Evolutionary conservation across 352 stramenopile species (phyloP).

Genomic region (Blastocystis sp.): DNA sequence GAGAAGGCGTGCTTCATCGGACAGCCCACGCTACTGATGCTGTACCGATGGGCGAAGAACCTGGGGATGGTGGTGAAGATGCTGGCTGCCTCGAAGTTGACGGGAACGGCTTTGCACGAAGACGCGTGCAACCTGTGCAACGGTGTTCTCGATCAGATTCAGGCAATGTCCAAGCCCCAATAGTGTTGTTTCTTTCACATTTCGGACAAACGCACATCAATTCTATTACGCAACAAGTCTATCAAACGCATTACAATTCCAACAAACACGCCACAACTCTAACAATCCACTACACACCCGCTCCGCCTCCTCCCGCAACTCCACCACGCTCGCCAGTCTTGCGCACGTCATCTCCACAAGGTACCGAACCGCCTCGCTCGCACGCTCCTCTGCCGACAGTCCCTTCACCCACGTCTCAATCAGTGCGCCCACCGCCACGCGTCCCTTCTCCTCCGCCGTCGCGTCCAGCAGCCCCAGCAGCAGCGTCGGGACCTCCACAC

Average conservation of each 20-base stretch:
- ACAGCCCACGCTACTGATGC: not conserved
- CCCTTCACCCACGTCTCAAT: not conserved
- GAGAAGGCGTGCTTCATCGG: constrained; percentile 46
- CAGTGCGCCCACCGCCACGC: not conserved
- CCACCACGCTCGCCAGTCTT: not conserved
- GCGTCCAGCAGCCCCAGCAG: not conserved
- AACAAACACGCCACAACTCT: too few relatives aligned
- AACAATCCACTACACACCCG: not conserved
- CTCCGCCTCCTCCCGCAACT: not conserved
- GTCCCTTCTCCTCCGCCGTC: not conserved
- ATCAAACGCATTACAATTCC: too few relatives aligned
- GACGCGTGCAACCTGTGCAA: too few relatives aligned
- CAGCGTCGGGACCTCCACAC: not conserved
- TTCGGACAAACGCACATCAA: too few relatives aligned
- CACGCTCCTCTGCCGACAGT: not conserved
- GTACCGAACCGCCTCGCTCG: not conserved
- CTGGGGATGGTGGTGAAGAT: constrained; percentile 7
- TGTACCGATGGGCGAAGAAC: constrained; percentile 14
- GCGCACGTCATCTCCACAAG: not conserved
- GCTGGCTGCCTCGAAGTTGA: not conserved
- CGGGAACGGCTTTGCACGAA: too few relatives aligned
- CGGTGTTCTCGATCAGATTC: too few relatives aligned
- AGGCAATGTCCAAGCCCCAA: too few relatives aligned
- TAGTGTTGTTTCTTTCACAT: too few relatives aligned
- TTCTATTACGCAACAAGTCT: too few relatives aligned